phyloP scores from a whole-genome alignment of 2,329 filamentous ascomycete species.

The Fusarium sp. region DNA sequence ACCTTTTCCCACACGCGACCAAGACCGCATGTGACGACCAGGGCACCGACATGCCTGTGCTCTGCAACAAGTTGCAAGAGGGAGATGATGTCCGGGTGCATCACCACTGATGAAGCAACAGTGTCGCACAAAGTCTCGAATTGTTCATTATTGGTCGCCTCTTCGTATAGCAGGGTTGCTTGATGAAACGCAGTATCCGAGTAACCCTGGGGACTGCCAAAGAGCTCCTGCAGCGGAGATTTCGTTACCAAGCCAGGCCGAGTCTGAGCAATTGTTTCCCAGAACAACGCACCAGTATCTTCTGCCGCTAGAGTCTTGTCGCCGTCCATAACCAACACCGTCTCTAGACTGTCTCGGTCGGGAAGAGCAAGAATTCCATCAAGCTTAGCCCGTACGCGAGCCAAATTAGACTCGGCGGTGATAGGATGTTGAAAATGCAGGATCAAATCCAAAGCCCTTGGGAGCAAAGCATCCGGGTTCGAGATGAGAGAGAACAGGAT shows the following conservation, averaged over 20 bases:
- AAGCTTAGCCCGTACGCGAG: neutral
- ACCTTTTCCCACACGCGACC: conserved; percentile 67
- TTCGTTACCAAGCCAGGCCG: neutral
- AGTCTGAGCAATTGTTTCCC: conserved; percentile 46
- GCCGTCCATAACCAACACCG: conserved; percentile 67
- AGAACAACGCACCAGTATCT: conserved; percentile 66
- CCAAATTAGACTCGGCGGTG: conserved; percentile 52
- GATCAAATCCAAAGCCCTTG: conserved; percentile 10
- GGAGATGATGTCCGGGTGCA: conserved; percentile 61
- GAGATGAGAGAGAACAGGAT: conserved; percentile 59
- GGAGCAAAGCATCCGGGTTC: conserved; percentile 41
- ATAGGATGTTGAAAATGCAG: conserved; percentile 13
- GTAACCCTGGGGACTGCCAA: conserved; percentile 60
- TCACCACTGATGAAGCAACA: conserved; percentile 54
- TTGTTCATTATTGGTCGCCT: conserved; percentile 48
- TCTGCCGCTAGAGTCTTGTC: conserved; percentile 66
- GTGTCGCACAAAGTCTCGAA: conserved; percentile 60
- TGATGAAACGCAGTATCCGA: conserved; percentile 67
- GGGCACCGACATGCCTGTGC: conserved; percentile 54
- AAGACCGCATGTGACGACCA: conserved; percentile 69
- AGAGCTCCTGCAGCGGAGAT: conserved; percentile 58
- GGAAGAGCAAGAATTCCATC: conserved; percentile 33
- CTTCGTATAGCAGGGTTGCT: conserved; percentile 64
- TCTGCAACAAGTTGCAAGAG: conserved; percentile 53
- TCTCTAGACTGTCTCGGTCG: conserved; percentile 48